Conservation (phyloP, 805 yeast genomes). For the Kluyveromyces lactis region DNA sequence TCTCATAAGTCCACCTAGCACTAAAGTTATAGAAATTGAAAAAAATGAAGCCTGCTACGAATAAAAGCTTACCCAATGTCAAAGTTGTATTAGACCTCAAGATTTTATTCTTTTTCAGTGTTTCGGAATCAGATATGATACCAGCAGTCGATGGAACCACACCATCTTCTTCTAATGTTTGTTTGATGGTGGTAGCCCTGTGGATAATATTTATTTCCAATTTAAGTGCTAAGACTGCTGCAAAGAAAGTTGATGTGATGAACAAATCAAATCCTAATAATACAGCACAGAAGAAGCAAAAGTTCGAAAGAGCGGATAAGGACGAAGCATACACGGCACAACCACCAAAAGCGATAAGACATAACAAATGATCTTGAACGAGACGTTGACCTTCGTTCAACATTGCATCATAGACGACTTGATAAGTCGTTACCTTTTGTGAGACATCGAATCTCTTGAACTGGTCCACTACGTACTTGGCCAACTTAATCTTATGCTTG, state of each 20-base stretch:
- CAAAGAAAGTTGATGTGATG: constrained; percentile 69
- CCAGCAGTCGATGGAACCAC: constrained; percentile 66
- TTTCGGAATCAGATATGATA: constrained; percentile 41
- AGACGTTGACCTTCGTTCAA: constrained; percentile 30
- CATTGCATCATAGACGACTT: constrained; percentile 29
- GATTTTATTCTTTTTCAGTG: constrained; percentile 14
- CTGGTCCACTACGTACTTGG: constrained; percentile 45
- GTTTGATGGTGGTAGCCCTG: constrained; percentile 66
- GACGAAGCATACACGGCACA: constrained; percentile 57
- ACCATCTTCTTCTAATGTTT: constrained; percentile 89
- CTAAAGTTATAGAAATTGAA: constrained; percentile 64
- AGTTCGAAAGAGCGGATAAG: constrained; percentile 68
- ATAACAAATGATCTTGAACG: constrained; percentile 68
- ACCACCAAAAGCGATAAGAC: constrained; percentile 61
- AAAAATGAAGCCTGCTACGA: constrained; percentile 50
- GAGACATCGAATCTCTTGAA: constrained; percentile 29
- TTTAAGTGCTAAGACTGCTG: constrained; percentile 79
- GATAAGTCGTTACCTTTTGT: constrained; percentile 20
- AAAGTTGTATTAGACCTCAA: constrained; percentile 35
- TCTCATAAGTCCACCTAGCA: constrained; percentile 58
- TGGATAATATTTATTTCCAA: constrained; percentile 83
- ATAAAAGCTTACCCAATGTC: constrained; percentile 49
- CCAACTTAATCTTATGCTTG: constrained; percentile 70
- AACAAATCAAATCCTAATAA: constrained; percentile 64
- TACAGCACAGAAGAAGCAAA: constrained; percentile 66